Evolutionary conservation across 148 eudicot genomes (phyloP).

Genomic region (Vaccinium myrtillus): DNA sequence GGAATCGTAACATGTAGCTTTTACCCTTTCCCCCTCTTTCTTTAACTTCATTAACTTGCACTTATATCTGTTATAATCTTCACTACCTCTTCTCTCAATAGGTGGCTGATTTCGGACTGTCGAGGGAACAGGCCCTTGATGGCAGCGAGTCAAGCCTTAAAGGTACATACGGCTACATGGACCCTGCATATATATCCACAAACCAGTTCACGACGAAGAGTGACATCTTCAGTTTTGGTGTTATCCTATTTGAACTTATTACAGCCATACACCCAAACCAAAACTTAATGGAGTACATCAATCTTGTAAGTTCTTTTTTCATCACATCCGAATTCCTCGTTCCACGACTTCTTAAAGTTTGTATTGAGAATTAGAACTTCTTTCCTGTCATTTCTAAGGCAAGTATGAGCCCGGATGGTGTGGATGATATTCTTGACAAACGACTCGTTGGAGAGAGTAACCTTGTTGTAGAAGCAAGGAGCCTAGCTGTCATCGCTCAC

Average conservation of each 20-base stretch:
- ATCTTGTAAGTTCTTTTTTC: constrained; percentile 60
- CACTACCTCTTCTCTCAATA: constrained; percentile 23
- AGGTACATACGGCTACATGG: constrained; percentile 98
- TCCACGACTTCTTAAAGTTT: background rate
- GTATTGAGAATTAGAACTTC: background rate
- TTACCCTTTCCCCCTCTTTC: background rate
- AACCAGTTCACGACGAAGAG: constrained; percentile 77
- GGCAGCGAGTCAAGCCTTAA: constrained; percentile 82
- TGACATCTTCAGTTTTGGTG: constrained; percentile 91
- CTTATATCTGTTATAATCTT: background rate
- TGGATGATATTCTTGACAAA: constrained; percentile 88
- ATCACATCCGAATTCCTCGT: background rate
- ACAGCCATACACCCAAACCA: constrained; percentile 94
- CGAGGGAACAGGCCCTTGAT: constrained; percentile 80
- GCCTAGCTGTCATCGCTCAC: constrained; percentile 68
- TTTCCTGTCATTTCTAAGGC: constrained; percentile 44
- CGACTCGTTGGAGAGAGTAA: constrained; percentile 58
- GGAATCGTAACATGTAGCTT: background rate
- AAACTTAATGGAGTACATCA: constrained; percentile 89
- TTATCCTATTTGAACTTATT: constrained; percentile 91
- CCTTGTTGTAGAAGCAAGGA: constrained; percentile 53
- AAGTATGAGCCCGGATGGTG: constrained; percentile 86
- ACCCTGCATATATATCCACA: constrained; percentile 82
- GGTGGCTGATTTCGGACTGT: constrained; percentile 99
- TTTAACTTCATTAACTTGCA: background rate